Conservation (phyloP, 2,329 filamentous ascomycete genomes). For the Fusarium lateritium region DNA sequence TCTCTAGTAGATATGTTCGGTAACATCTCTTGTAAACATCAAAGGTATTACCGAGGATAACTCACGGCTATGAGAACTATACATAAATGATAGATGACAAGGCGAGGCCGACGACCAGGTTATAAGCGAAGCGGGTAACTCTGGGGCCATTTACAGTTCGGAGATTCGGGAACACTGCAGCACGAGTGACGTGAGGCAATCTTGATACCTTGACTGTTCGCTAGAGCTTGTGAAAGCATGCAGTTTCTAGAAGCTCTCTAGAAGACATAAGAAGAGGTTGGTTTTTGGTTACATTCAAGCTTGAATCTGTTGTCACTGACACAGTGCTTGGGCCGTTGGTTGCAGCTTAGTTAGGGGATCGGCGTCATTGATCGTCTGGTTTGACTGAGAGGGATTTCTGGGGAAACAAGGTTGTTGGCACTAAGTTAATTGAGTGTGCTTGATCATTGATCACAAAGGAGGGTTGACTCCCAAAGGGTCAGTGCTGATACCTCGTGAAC, state of each 20-base stretch:
- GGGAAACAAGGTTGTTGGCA: slow-evolving; percentile 37
- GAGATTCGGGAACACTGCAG: slow-evolving; percentile 11
- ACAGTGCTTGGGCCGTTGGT: not conserved
- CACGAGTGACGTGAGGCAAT: slow-evolving; percentile 4
- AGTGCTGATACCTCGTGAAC: not conserved
- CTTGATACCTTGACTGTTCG: slow-evolving; percentile 1
- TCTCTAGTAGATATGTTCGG: not conserved
- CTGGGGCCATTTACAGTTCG: not conserved
- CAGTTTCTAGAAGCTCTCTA: slow-evolving; percentile 28
- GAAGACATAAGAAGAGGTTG: slow-evolving; percentile 15
- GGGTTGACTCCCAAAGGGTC: not conserved
- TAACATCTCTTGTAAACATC: not conserved
- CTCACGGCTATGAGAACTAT: not conserved
- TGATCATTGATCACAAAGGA: slow-evolving; percentile 10
- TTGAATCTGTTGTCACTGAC: slow-evolving; percentile 4
- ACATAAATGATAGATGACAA: slow-evolving; percentile 10
- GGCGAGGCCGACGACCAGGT: not conserved
- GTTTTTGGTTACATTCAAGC: slow-evolving; percentile 17
- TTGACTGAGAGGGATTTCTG: slow-evolving; percentile 23
- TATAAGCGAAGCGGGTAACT: slow-evolving; percentile 5
- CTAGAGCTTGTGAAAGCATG: not conserved
- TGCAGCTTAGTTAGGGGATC: slow-evolving; percentile 11
- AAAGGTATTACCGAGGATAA: slow-evolving; percentile 15
- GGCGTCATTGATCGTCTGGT: slow-evolving; percentile 16
- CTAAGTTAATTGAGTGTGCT: slow-evolving; percentile 17